A percentile compares a stretch with the other conserved stretches of the same genome.
These are phyloP conservation scores for Fraxinus anomala DNA, from an alignment of 257 asterid genomes.

Conservation along the genomic window DNA sequence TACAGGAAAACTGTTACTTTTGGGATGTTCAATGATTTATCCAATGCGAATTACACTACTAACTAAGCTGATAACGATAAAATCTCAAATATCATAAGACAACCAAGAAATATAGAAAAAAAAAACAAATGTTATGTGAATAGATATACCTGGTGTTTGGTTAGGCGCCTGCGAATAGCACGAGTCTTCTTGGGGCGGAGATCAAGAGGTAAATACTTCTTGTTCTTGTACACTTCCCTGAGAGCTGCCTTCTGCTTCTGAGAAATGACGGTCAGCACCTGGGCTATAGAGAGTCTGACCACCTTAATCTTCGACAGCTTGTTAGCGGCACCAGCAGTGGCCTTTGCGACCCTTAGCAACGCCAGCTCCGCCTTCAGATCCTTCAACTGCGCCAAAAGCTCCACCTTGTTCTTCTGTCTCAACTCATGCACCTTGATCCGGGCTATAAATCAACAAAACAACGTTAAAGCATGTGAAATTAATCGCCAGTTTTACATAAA, in stretches of 20 bases:
- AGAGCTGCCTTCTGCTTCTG: conserved; percentile 45
- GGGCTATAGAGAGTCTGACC: conserved; percentile 40
- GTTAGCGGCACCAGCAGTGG: conserved; percentile 46
- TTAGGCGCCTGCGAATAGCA: conserved; percentile 39
- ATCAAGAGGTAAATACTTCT: conserved; percentile 44
- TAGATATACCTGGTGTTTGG: conserved; percentile 40
- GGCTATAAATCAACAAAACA: conserved; percentile 21
- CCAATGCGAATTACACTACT: not conserved
- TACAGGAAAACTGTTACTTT: not conserved
- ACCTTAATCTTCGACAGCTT: conserved; percentile 27
- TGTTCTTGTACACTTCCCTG: conserved; percentile 39
- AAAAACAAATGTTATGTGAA: not conserved
- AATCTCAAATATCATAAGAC: not conserved
- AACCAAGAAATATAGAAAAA: not conserved
- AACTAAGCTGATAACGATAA: not conserved
- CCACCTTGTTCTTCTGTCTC: conserved; percentile 42
- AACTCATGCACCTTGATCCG: conserved; percentile 45
- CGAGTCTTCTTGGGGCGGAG: conserved; percentile 9
- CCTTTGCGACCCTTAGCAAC: conserved; percentile 43
- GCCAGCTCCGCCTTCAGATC: conserved; percentile 45
- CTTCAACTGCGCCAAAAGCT: conserved; percentile 38
- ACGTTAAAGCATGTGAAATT: not conserved
- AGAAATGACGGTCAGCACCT: conserved; percentile 45
- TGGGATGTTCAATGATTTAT: not conserved
- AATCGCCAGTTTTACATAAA: not conserved